Evolutionary conservation across 2,329 filamentous ascomycete genomes (phyloP), one percentile per base, ranked within the genome.

Genomic region (Fusarium chaquense): DNA sequence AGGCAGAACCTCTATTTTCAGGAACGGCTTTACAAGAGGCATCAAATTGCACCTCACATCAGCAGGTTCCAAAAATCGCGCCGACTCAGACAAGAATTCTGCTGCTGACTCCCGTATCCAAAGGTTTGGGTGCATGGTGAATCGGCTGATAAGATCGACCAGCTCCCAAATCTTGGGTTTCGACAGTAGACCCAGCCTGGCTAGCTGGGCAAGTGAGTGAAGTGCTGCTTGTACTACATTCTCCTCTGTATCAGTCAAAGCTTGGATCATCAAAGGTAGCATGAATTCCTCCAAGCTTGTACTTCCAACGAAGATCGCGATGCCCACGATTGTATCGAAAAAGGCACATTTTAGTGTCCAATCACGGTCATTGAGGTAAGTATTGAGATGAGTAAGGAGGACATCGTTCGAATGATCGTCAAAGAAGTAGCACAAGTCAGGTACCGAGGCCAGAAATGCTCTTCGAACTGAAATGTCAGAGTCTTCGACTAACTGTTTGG

Each of bases 331-430:
- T 0, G 94, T 93, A 76, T 97, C 94, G 75, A 99, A 98, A 77
- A 98, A 98, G 4, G 95, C 94, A 74, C 94, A 98, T 78, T 97
- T 98, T 33, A 99, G 83, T 78, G 93, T 93, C 96, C 96, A 99
- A 77, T 99, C 94, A 43, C 91, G 89, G 74, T 98, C 96, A 72
- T 99, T 99, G 11, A 99, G 82, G 75, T 99, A 99, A 0, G 96
- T 99, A 76, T 98, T 98, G 30, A 99, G 84, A 81, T 99, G 96
- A 33, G 94, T 97, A 24, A 99, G 83, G 18, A 99, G 90, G n/a
- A 99, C 93, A 76, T 99, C 96, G 77, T 97, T 98, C 2, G 95
- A 92, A 75, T 94, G 91, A n/a, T 90, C 87, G 65, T 92, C 94
- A 72, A 99, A 98, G 79, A 99, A 98, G 71, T 98, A 89, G 77